phyloP scores from a whole-genome alignment of 2,329 filamentous ascomycete species.

The Neofusicoccum sp. region DNA sequence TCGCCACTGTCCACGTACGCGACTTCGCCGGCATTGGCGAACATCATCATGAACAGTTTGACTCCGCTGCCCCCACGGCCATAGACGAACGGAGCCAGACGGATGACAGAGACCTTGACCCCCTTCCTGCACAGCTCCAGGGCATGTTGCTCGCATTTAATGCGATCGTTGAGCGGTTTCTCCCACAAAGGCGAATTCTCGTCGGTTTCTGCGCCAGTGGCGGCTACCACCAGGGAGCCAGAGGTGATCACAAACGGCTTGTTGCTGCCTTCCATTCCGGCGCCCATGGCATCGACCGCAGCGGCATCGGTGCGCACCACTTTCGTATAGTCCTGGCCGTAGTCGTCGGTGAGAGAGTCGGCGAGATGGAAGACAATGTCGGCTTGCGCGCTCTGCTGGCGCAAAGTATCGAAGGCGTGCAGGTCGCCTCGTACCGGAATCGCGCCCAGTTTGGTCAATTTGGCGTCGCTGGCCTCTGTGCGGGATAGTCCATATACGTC shows the following conservation, averaged over 20 bases:
- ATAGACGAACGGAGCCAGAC: slow-evolving; percentile 47
- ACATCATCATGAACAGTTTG: slow-evolving; percentile 28
- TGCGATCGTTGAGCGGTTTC: slow-evolving; percentile 28
- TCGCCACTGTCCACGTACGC: no score
- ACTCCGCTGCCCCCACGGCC: slow-evolving; percentile 41
- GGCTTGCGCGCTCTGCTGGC: slow-evolving; percentile 37
- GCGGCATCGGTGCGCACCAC: slow-evolving; percentile 34
- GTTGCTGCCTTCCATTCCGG: slow-evolving; percentile 32
- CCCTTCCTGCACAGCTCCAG: slow-evolving; percentile 29
- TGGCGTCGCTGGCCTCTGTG: slow-evolving; percentile 34
- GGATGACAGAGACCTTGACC: slow-evolving; percentile 38
- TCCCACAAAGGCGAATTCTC: slow-evolving; percentile 24
- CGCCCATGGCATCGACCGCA: slow-evolving; percentile 41
- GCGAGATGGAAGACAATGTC: slow-evolving; percentile 48
- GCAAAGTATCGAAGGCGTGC: slow-evolving; percentile 38
- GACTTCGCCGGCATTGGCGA: no score
- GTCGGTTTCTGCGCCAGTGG: slow-evolving; percentile 32
- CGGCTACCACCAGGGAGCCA: slow-evolving; percentile 30
- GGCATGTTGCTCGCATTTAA: slow-evolving; percentile 31
- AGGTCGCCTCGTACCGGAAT: slow-evolving; percentile 43
- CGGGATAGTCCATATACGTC: slow-evolving; percentile 45
- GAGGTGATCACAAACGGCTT: slow-evolving; percentile 40
- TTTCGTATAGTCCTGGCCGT: slow-evolving; percentile 25
- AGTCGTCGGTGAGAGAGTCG: slow-evolving; percentile 28
- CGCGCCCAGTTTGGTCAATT: slow-evolving; percentile 40